Evolutionary conservation across 208 protist genomes (phyloP).

Genomic region (Trypanosoma melophagium): DNA sequence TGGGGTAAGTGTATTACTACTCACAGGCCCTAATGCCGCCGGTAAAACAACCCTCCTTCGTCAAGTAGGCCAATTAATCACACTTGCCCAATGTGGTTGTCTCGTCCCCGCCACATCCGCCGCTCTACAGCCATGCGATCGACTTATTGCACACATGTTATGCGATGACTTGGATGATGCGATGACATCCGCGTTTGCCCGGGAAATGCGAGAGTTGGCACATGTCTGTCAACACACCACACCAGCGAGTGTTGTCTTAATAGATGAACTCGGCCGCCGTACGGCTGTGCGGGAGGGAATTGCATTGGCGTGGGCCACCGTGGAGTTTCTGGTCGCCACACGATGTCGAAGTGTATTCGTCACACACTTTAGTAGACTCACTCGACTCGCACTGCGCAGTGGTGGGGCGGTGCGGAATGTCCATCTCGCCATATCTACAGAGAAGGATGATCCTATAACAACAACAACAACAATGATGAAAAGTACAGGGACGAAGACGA

Average conservation of each 20-base stretch:
- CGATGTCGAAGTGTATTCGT: constrained; percentile 32
- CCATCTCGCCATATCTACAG: constrained; percentile 45
- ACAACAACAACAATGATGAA: background rate
- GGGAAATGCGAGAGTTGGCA: constrained; percentile 73
- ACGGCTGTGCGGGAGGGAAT: constrained; percentile 94
- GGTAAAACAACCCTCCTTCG: constrained; percentile 95
- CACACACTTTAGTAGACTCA: constrained; percentile 45
- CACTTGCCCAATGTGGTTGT: constrained; percentile 92
- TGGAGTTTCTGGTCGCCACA: constrained; percentile 56
- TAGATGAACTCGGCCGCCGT: constrained; percentile 98
- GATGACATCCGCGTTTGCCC: constrained; percentile 60
- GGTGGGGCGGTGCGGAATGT: constrained; percentile 36
- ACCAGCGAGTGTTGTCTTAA: constrained; percentile 90
- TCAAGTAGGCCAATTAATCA: constrained; percentile 84
- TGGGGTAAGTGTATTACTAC: constrained; percentile 53
- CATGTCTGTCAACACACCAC: constrained; percentile 87
- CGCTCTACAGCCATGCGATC: constrained; percentile 61
- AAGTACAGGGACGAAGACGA: background rate
- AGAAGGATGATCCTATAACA: background rate
- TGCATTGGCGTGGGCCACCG: constrained; percentile 94
- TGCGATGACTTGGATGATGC: constrained; percentile 70
- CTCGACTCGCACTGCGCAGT: constrained; percentile 17
- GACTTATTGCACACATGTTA: constrained; percentile 78
- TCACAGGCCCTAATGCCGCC: constrained; percentile 92
- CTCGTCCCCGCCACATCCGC: constrained; percentile 78